Percentiles rank a stretch among this genome's conserved stretches.
These are phyloP conservation scores for Trichoderma gamsii DNA, from an alignment of 495 filamentous ascomycete species.

Conservation along the genomic window DNA sequence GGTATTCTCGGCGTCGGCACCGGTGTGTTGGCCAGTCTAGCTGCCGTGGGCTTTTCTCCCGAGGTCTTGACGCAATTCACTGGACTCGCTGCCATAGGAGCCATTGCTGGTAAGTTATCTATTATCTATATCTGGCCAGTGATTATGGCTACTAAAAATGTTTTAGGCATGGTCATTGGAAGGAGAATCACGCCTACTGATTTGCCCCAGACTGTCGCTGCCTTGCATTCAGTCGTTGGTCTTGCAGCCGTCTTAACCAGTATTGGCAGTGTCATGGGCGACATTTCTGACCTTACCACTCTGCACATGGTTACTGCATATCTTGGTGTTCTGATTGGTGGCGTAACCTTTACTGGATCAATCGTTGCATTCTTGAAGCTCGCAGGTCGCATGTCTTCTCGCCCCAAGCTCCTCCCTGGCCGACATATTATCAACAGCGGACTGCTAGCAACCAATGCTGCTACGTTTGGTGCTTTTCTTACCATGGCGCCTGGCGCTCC, in stretches of 20 bases:
- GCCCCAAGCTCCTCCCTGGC: conserved; percentile 59
- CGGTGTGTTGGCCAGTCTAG: conserved; percentile 69
- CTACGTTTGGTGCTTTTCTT: conserved; percentile 72
- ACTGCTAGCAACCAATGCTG: conserved; percentile 63
- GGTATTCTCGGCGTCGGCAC: conserved; percentile 73
- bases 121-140: not conserved
- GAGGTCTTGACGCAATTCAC: conserved; percentile 69
- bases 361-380: conserved; percentile 79
- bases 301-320: conserved; percentile 75
- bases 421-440: conserved; percentile 64
- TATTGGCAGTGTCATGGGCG: conserved; percentile 70
- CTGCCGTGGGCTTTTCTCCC: conserved; percentile 68
- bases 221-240: conserved; percentile 76
- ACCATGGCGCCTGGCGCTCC: conserved; percentile 69
- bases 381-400: conserved; percentile 68
- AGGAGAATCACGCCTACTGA: conserved; percentile 75
- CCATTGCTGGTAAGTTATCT: conserved; percentile 35
- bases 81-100: conserved; percentile 61
- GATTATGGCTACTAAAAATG: not conserved
- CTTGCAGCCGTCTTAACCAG: conserved; percentile 75
- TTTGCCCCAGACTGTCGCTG: conserved; percentile 75
- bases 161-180: conserved; percentile 58
- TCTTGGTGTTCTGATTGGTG: conserved; percentile 71
- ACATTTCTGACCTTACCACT: conserved; percentile 62
- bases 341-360: conserved; percentile 77